phyloP scores from a whole-genome alignment of 768 basidiomycete species.

The Trametes cubensis region DNA sequence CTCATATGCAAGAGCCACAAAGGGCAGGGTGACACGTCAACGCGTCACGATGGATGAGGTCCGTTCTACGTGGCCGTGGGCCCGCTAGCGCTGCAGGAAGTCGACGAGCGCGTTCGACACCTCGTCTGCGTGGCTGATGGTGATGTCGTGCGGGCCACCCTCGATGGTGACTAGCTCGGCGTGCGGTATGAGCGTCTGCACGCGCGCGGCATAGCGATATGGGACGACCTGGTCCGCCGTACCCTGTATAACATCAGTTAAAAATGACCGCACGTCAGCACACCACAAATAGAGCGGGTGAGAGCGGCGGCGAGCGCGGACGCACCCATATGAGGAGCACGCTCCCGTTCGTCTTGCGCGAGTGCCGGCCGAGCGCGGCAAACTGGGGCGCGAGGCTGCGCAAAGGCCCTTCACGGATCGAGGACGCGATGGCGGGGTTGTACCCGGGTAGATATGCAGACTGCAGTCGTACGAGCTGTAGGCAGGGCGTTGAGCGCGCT shows the following conservation, averaged over 20 bases:
- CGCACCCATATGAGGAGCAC: constrained; percentile 70
- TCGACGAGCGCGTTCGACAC: constrained; percentile 26
- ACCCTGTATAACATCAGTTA: constrained; percentile 41
- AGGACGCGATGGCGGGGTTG: constrained; percentile 77
- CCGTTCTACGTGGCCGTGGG: not conserved
- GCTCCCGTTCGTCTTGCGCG: constrained; percentile 45
- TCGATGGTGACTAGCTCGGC: constrained; percentile 51
- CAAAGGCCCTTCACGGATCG: constrained; percentile 70
- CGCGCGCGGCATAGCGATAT: constrained; percentile 53
- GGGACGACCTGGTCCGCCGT: constrained; percentile 60
- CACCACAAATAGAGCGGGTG: no score
- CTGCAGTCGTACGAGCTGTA: constrained; percentile 73
- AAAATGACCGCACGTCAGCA: no score
- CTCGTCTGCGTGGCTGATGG: constrained; percentile 29
- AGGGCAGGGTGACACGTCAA: no score
- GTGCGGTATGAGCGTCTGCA: constrained; percentile 47
- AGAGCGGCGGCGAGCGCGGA: not conserved
- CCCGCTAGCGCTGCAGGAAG: constrained; percentile 25
- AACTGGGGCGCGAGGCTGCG: constrained; percentile 63
- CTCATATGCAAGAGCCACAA: no score
- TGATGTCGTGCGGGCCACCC: constrained; percentile 55
- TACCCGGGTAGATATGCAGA: constrained; percentile 76
- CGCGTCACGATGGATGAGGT: no score
- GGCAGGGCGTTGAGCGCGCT: not conserved
- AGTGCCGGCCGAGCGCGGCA: constrained; percentile 41